Conservation (phyloP, 2,329 filamentous ascomycete genomes). For the Triangularia verruculosa region DNA sequence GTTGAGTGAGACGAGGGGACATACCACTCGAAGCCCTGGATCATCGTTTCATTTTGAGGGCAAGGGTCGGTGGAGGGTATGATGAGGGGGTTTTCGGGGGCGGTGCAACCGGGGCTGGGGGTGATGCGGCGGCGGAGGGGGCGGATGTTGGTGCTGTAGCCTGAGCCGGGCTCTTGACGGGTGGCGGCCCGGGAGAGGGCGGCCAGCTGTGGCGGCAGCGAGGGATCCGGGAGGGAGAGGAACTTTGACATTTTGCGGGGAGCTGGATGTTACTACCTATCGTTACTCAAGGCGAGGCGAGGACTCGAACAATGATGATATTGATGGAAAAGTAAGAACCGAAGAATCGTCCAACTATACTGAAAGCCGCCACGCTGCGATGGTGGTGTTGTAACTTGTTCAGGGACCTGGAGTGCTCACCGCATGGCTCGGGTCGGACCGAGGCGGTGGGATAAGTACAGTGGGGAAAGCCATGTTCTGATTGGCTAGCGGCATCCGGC, state of each 20-base stretch:
- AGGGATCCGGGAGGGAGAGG: conserved; percentile 18
- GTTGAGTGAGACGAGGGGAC: conserved; percentile 43
- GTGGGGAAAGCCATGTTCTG: background rate
- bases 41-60: conserved; percentile 48
- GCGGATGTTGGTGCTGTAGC: conserved; percentile 22
- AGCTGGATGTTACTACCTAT: no score
- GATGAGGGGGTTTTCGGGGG: conserved; percentile 18
- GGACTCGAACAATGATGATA: no score
- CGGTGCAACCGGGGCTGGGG: background rate
- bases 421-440: background rate
- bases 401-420: background rate
- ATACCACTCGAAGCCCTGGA: conserved; percentile 74
- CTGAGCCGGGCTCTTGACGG: conserved; percentile 17
- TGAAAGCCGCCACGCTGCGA: no score
- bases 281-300: no score
- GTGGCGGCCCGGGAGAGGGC: conserved; percentile 11
- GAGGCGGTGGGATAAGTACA: no score
- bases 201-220: conserved; percentile 11
- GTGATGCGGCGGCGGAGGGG: conserved; percentile 19
- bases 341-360: no score
- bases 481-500: no score
- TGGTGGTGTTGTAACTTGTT: no score
- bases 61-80: conserved; percentile 13
- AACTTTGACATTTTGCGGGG: conserved; percentile 17
- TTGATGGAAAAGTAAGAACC: no score